phyloP scores from a whole-genome alignment of 129 eudicot genomes.

The Chrysanthemum seticuspe region DNA sequence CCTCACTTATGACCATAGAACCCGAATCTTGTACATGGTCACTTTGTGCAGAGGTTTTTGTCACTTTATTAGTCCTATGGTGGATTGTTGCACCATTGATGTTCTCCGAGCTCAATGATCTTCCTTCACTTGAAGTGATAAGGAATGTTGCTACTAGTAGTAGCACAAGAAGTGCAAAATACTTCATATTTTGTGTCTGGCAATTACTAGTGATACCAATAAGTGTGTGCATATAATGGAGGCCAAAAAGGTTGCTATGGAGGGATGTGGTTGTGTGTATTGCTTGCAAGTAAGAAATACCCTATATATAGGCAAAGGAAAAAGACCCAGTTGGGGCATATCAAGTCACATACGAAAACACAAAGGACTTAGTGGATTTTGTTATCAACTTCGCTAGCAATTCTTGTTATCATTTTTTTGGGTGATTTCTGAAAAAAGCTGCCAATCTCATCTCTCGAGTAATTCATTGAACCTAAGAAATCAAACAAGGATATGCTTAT shows the following conservation, averaged over 20 bases:
- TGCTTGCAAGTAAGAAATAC: constrained; percentile 33
- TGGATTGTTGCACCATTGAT: constrained; percentile 12
- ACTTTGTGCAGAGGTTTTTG: not conserved
- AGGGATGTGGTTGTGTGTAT: constrained; percentile 14
- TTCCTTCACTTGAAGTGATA: constrained; percentile 33
- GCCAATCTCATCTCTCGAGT: too few species aligned
- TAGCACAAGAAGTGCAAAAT: constrained; percentile 19
- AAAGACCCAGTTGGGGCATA: constrained; percentile 2
- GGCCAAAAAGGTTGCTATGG: not conserved
- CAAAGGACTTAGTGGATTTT: constrained; percentile 19
- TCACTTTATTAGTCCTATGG: constrained; percentile 1
- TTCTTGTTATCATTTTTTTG: constrained; percentile 8
- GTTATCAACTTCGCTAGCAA: constrained; percentile 29
- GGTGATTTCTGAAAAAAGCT: too few species aligned
- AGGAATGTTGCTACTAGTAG: constrained; percentile 25
- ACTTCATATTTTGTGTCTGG: constrained; percentile 15
- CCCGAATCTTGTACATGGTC: constrained; percentile 6
- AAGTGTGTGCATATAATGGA: constrained; percentile 11
- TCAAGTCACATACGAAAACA: constrained; percentile 23
- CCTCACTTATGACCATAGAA: constrained; percentile 4
- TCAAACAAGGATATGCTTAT: too few species aligned
- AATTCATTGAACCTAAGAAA: too few species aligned
- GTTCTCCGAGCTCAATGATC: constrained; percentile 20
- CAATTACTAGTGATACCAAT: constrained; percentile 11
- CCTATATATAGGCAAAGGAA: constrained; percentile 31